Conservation (phyloP, 192 early-diverging fungal species). For the Phycomyces blakesleeanus region DNA sequence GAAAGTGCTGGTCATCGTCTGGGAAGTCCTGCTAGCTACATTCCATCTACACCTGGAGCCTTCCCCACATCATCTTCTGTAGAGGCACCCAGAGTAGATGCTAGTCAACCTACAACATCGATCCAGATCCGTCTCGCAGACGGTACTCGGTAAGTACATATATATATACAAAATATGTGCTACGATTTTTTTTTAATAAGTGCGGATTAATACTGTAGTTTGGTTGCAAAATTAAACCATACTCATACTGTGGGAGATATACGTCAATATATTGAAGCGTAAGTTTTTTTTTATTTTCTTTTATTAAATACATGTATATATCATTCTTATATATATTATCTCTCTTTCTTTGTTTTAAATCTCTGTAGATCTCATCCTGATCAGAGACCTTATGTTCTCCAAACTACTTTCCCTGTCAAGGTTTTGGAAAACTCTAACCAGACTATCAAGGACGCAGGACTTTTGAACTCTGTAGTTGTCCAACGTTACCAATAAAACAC, state of each 20-base stretch:
- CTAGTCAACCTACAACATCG: conserved; percentile 70
- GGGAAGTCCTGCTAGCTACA: conserved; percentile 53
- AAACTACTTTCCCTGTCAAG: conserved; percentile 85
- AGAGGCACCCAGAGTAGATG: conserved; percentile 61
- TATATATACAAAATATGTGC: not conserved
- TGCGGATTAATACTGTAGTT: conserved; percentile 12
- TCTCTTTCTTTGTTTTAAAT: not conserved
- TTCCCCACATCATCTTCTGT: conserved; percentile 28
- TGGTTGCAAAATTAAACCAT: conserved; percentile 90
- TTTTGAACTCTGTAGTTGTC: conserved; percentile 84
- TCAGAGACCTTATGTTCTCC: conserved; percentile 69
- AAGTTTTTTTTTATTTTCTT: too few relatives aligned
- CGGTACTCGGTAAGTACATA: conserved; percentile 62
- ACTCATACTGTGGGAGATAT: conserved; percentile 87
- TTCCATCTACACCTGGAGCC: conserved; percentile 28
- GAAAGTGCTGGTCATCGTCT: conserved; percentile 76
- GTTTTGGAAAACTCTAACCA: conserved; percentile 64
- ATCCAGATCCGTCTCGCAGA: conserved; percentile 92
- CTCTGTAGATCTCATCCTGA: conserved; percentile 52
- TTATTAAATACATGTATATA: too few relatives aligned
- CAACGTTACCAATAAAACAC: conserved; percentile 49
- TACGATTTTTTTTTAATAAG: not conserved
- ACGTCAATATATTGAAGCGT: conserved; percentile 68
- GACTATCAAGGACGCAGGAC: conserved; percentile 77
- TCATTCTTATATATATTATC: not conserved